These are phyloP conservation scores for Olyra latifolia DNA, from an alignment of 176 grass and related monocot species.

Conservation along the genomic window DNA sequence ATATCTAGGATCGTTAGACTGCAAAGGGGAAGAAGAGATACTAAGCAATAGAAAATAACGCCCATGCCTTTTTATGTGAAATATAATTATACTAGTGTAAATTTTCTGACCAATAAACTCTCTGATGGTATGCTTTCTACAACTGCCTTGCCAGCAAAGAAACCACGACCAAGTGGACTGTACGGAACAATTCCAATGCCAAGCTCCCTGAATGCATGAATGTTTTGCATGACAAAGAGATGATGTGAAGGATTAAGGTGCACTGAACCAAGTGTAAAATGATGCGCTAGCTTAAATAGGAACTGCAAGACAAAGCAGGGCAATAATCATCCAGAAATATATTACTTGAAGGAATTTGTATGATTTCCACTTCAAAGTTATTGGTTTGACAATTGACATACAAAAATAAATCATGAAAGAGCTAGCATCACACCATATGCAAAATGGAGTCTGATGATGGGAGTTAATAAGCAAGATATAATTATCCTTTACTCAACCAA, in stretches of 20 bases:
- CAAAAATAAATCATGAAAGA: background rate
- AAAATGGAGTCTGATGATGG: slow-evolving; percentile 14
- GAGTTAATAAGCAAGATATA: slow-evolving; percentile 8
- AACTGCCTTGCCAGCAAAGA: slow-evolving; percentile 74
- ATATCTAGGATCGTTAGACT: slow-evolving; percentile 66
- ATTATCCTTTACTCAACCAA: background rate
- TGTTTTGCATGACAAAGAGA: slow-evolving; percentile 14
- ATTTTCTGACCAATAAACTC: slow-evolving; percentile 57
- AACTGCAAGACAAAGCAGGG: slow-evolving; percentile 3
- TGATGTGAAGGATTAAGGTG: background rate
- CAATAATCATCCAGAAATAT: slow-evolving; percentile 14
- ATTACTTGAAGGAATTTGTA: background rate
- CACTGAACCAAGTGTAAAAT: slow-evolving; percentile 23
- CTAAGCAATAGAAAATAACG: slow-evolving; percentile 6
- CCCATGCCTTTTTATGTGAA: background rate
- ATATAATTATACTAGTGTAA: background rate
- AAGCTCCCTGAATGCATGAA: slow-evolving; percentile 64
- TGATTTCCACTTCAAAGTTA: background rate
- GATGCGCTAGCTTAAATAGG: background rate
- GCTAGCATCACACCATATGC: background rate
- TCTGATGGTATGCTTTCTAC: slow-evolving; percentile 52
- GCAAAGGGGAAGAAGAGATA: slow-evolving; percentile 11
- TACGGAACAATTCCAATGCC: slow-evolving; percentile 82
- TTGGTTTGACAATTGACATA: background rate
- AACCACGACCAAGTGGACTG: slow-evolving; percentile 73